A percentile compares a stretch with the other conserved stretches of the same genome.
These are phyloP conservation scores for Hortiboletus campestris DNA, from an alignment of 768 basidiomycete species.

Conservation along the genomic window DNA sequence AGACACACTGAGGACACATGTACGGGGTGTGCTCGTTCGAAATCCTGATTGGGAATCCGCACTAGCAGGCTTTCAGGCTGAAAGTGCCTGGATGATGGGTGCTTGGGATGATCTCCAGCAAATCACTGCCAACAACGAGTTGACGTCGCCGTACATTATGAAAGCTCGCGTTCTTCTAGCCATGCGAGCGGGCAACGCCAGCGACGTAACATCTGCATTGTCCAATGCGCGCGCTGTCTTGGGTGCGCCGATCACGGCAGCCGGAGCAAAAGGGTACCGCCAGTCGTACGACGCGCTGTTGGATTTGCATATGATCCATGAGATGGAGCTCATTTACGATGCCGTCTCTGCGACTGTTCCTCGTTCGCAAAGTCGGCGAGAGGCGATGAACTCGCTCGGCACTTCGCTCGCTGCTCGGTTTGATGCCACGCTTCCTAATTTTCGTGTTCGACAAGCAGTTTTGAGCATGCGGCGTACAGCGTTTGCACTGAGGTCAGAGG, in stretches of 20 bases:
- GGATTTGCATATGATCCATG: constrained; percentile 82
- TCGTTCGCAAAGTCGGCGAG: constrained; percentile 38
- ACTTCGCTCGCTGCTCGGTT: constrained; percentile 60
- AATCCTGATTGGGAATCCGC: constrained; percentile 80
- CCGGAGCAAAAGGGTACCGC: constrained; percentile 76
- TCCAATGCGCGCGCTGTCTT: constrained; percentile 66
- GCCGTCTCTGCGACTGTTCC: constrained; percentile 40
- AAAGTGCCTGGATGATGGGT: constrained; percentile 95
- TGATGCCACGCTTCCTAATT: constrained; percentile 79
- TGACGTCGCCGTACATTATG: constrained; percentile 58
- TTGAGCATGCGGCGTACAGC: constrained; percentile 88
- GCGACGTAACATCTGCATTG: constrained; percentile 48
- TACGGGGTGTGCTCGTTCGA: constrained; percentile 82
- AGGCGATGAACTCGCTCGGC: constrained; percentile 40
- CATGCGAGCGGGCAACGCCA: constrained; percentile 57
- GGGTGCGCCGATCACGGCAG: constrained; percentile 80
- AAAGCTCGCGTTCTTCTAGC: constrained; percentile 81
- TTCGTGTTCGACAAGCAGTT: constrained; percentile 83
- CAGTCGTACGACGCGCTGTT: constrained; percentile 85
- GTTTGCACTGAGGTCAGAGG: constrained; percentile 65
- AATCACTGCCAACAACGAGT: constrained; percentile 50
- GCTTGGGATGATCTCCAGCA: constrained; percentile 83
- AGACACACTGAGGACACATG: constrained; percentile 96
- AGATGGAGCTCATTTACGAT: constrained; percentile 68
- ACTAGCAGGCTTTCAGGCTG: constrained; percentile 81